phyloP scores from a whole-genome alignment of 2,329 filamentous ascomycete species.

The Calonectria pseudoreteaudii region DNA sequence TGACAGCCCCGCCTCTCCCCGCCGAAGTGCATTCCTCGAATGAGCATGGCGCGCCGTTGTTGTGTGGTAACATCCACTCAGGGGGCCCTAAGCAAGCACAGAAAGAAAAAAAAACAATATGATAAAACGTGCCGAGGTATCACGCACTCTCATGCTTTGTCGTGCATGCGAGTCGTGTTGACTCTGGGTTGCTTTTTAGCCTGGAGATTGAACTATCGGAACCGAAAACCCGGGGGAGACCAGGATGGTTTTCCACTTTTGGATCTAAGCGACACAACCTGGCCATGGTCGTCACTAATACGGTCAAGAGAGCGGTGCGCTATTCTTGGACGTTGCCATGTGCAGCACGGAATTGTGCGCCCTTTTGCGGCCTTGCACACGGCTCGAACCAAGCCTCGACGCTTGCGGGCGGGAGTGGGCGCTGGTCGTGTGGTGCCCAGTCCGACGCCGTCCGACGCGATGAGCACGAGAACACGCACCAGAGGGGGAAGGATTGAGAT shows the following conservation, averaged over 20 bases:
- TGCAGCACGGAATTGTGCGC: background rate
- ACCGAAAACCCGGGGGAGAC: background rate
- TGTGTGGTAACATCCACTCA: background rate
- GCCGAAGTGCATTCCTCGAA: constrained; percentile 20
- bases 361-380: background rate
- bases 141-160: background rate
- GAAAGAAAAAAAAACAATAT: no score
- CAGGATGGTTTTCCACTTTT: background rate
- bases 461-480: background rate
- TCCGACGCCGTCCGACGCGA: background rate
- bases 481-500: background rate
- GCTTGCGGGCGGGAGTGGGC: background rate
- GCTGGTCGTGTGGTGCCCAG: background rate
- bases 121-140: constrained; percentile 11
- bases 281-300: background rate
- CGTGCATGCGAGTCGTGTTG: background rate
- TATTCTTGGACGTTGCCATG: background rate
- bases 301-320: background rate
- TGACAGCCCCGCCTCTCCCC: constrained; percentile 1
- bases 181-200: background rate
- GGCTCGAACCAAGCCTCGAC: background rate
- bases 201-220: background rate
- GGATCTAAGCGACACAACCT: background rate
- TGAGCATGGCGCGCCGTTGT: background rate
- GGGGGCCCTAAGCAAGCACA: background rate